A percentile compares a stretch with the other conserved stretches of the same genome.
These are phyloP conservation scores for Phragmites australis DNA, from an alignment of 176 grass and related monocot genomes.

Conservation along the genomic window DNA sequence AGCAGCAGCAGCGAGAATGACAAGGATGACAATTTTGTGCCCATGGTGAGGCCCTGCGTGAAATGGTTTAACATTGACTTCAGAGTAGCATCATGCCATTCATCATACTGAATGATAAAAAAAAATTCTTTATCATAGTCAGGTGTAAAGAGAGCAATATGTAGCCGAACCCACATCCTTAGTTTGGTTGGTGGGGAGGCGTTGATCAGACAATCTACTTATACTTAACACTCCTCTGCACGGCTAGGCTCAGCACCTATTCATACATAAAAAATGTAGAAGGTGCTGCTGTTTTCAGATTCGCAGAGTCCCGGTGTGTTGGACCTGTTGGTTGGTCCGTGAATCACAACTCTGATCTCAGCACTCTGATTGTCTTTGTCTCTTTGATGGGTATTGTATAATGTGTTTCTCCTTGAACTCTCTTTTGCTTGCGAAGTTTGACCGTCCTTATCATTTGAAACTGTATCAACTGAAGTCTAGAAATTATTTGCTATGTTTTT, in stretches of 20 bases:
- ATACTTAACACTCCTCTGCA: too few species aligned
- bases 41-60: conserved; percentile 26
- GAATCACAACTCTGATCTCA: background rate
- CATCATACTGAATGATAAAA: background rate
- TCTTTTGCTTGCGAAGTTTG: background rate
- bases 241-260: background rate
- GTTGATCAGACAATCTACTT: background rate
- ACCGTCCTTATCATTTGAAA: background rate
- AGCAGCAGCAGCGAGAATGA: conserved; percentile 4
- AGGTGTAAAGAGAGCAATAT: background rate
- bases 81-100: background rate
- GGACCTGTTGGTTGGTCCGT: background rate
- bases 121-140: background rate
- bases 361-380: background rate
- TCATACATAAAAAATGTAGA: background rate
- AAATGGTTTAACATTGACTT: background rate
- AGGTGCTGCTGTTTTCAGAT: background rate
- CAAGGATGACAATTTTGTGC: background rate
- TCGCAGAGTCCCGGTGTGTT: background rate
- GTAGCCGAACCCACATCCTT: background rate
- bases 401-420: background rate
- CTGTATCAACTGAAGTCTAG: background rate
- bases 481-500: background rate
- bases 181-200: background rate
- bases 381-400: background rate